Conservation (phyloP, 495 filamentous ascomycete species). For the Umbilicaria muhlenbergii region DNA sequence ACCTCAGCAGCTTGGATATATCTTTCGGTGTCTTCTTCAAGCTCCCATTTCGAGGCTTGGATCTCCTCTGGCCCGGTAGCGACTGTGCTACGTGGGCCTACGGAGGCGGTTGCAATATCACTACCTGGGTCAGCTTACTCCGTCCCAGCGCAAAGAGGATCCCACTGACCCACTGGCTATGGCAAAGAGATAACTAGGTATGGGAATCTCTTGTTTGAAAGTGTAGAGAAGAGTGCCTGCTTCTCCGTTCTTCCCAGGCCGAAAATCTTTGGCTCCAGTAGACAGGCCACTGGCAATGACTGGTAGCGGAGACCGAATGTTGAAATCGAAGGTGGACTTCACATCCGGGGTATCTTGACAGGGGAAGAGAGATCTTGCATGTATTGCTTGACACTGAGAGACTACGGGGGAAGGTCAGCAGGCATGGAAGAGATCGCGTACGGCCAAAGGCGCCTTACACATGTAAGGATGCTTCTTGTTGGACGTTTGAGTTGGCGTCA, state of each 20-base stretch:
- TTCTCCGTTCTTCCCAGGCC: constrained; percentile 28
- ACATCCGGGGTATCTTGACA: constrained; percentile 95
- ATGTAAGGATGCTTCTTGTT: constrained; percentile 92
- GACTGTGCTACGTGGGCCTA: constrained; percentile 72
- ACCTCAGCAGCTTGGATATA: constrained; percentile 79
- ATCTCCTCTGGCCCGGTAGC: constrained; percentile 80
- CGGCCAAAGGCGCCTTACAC: constrained; percentile 34
- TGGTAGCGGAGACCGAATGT: constrained; percentile 70
- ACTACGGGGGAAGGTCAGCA: constrained; percentile 23
- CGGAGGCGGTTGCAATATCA: constrained; percentile 68
- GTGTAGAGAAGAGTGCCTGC: constrained; percentile 48
- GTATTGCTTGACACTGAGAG: constrained; percentile 94
- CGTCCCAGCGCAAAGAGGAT: not conserved
- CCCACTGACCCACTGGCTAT: constrained; percentile 55
- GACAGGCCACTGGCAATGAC: constrained; percentile 80
- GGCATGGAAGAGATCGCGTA: not conserved
- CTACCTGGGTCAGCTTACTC: constrained; percentile 13
- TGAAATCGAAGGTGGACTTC: constrained; percentile 80
- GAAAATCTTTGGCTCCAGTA: constrained; percentile 31
- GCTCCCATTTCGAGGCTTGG: constrained; percentile 69
- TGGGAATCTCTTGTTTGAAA: constrained; percentile 79
- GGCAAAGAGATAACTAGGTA: constrained; percentile 88
- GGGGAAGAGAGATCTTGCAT: constrained; percentile 81
- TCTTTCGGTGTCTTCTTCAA: constrained; percentile 76
- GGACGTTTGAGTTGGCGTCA: constrained; percentile 76